phyloP scores from a whole-genome alignment of 495 filamentous ascomycete species.

The Pyronema domesticum region DNA sequence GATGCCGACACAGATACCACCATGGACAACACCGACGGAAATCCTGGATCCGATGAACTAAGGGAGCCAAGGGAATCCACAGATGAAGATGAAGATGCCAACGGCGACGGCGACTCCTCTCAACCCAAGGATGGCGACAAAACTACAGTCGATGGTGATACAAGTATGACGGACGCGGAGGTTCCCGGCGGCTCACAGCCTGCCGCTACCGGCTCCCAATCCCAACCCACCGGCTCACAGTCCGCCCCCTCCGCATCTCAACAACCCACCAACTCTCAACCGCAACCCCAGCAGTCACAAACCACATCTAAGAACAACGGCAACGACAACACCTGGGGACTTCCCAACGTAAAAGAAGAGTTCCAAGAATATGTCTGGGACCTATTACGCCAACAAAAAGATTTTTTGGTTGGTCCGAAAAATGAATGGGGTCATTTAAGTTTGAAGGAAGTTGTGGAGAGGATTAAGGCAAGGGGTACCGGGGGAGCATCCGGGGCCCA shows the following conservation, averaged over 20 bases:
- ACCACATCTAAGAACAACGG: neutral
- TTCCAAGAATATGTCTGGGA: conserved; percentile 25
- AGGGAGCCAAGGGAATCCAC: too few relatives aligned
- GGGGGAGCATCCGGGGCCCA: neutral
- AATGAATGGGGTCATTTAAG: conserved; percentile 17
- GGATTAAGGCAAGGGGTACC: conserved; percentile 2
- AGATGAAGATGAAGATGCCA: neutral
- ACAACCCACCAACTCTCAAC: too few relatives aligned
- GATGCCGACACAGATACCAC: neutral
- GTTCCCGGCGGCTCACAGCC: neutral
- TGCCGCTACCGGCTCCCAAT: too few relatives aligned
- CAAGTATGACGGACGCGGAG: too few relatives aligned
- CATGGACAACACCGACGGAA: neutral
- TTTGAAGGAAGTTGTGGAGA: conserved; percentile 23
- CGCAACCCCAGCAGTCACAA: neutral
- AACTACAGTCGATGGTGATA: neutral
- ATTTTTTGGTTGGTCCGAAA: conserved; percentile 20
- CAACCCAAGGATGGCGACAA: neutral
- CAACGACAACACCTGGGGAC: conserved; percentile 10
- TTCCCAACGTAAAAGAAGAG: conserved; percentile 21
- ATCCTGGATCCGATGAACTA: neutral
- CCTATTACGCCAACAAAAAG: conserved; percentile 13
- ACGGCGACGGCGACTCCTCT: too few relatives aligned
- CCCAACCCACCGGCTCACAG: too few relatives aligned
- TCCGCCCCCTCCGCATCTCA: too few relatives aligned